Evolutionary conservation across 2,329 filamentous ascomycete genomes (phyloP), one percentile per base, ranked within the genome.

Genomic region (Emericellopsis atlantica): DNA sequence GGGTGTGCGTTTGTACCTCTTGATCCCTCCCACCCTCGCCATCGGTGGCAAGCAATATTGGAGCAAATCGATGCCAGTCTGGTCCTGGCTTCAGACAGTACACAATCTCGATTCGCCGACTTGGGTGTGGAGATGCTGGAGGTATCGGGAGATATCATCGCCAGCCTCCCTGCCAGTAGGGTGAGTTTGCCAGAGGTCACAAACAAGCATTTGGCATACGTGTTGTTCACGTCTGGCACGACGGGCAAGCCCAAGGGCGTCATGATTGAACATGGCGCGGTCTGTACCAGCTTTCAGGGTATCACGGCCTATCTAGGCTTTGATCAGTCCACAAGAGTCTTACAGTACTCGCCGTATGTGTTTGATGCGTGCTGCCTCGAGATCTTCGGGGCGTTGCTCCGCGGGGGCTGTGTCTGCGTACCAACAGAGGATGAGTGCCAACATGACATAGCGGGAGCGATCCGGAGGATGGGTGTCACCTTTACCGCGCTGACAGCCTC

Each of bases 11-110:
- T 37, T 24, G 33, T 41, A 4, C 32, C 16, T 4, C 29, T 43
- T 2, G 42, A 43, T n/a, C 24, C 39, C 10, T 36, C 37, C 15
- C 21, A 26, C 22, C 42, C 42, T 9, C 24, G 15, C 4, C 31
- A 38, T 22, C 33, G 40, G 5, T 36, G 38, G 4, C 16, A 39
- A n/a, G n/a, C 6, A 2, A 38, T 42, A 15, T 14, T 39, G 12
- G 12, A 10, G 12, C 15, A 42, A n/a, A 26, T 24, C 2, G 29
- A 39, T 9, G 64, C 62, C 11, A 50, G 50, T 11, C 44, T 64
- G 22, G 48, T 69, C 23, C 45, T 67, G 31, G 64, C 64, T 1
- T 22, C n/a, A 15, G 9, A 8, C 4, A 9, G 8, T 10, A 26
- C 10, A 21, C 18, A 21, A 21, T 21, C 18, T 21, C 18, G 5